phyloP scores from a whole-genome alignment of 2,329 filamentous ascomycete genomes.

The Nemania sp. region DNA sequence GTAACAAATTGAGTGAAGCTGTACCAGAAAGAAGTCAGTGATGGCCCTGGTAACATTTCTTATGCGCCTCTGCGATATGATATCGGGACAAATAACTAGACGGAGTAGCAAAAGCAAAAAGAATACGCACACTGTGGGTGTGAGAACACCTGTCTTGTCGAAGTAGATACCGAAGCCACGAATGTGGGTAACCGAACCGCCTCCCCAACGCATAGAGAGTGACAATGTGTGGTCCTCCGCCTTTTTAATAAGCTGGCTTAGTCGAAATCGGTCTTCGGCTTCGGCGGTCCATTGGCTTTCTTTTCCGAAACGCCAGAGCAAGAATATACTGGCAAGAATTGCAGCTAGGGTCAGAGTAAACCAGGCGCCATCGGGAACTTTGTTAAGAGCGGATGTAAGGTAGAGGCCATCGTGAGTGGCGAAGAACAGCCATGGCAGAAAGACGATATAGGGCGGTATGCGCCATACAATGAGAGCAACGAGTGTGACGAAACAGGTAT shows the following conservation, averaged over 20 bases:
- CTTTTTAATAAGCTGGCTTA: slow-evolving; percentile 43
- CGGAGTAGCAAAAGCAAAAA: background rate
- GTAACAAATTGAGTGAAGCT: slow-evolving; percentile 70
- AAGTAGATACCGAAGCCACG: slow-evolving; percentile 73
- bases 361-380: slow-evolving; percentile 78
- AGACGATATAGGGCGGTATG: slow-evolving; percentile 61
- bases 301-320: slow-evolving; percentile 79
- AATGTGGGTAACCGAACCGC: slow-evolving; percentile 50
- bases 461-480: slow-evolving; percentile 75
- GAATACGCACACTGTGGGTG: slow-evolving; percentile 54
- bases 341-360: slow-evolving; percentile 70
- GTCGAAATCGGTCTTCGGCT: slow-evolving; percentile 60
- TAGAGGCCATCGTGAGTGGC: slow-evolving; percentile 70
- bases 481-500: slow-evolving; percentile 73
- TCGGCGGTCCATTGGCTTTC: slow-evolving; percentile 77
- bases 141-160: slow-evolving; percentile 70
- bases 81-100: background rate
- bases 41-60: background rate
- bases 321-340: slow-evolving; percentile 65
- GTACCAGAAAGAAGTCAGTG: background rate
- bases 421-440: slow-evolving; percentile 65
- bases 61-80: too few species aligned
- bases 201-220: slow-evolving; percentile 46
- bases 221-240: slow-evolving; percentile 34
- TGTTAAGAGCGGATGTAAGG: slow-evolving; percentile 69